Base-by-base conservation (phyloP, 2,329 filamentous ascomycete genomes). In the Apiospora phragmitis region DNA sequence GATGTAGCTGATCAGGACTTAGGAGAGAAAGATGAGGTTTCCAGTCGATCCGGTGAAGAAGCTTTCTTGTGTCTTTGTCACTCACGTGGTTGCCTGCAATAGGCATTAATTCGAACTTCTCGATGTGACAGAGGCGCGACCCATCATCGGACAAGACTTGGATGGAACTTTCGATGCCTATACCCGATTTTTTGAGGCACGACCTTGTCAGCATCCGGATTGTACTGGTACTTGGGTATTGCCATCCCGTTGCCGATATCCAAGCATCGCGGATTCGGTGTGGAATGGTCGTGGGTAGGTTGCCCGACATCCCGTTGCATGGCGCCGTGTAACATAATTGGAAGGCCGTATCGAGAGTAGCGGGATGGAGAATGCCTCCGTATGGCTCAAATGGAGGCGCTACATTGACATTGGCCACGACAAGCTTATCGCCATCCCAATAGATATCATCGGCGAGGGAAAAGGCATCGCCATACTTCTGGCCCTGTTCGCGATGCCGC, bases 1-100 rank as follows among this genome's bases (percentile, higher is more conserved):
- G 38, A 3, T 68, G 45, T 11, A 80, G 70, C 70, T 79, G 73
- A 41, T 73, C 49, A 9, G 72, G 68, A 21, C 66, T 70, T 3
- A 80, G 73, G 26, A 79, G 29, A 70, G 77, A 77, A 16, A 81
- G 71, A 62, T 80, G 77, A 1, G 79, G 79, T 68, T 77, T 78
- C 79, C 79, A 81, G 42, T 79, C 75, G 45, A 79, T 71, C 16
- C 70, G 72, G 69, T 80, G 72, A n/a, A 80, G 70, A 38, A 80
- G 67, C 43, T 75, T 76, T 55, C 68, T 76, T 1, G 47, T n/a
- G 26, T 55, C 67, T 14, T 43, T 45, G 4, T 69, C 49, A 24
- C 47, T 55, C 18, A 70, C 62, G 16, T 68, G 49, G 11, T 65
- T 68, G 35, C 59, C 68, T 4, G 74, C 71, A 18, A 80, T 72